Evolutionary conservation across 2,329 filamentous ascomycete genomes (phyloP).

Genomic region (Sphaerostilbella broomeana): DNA sequence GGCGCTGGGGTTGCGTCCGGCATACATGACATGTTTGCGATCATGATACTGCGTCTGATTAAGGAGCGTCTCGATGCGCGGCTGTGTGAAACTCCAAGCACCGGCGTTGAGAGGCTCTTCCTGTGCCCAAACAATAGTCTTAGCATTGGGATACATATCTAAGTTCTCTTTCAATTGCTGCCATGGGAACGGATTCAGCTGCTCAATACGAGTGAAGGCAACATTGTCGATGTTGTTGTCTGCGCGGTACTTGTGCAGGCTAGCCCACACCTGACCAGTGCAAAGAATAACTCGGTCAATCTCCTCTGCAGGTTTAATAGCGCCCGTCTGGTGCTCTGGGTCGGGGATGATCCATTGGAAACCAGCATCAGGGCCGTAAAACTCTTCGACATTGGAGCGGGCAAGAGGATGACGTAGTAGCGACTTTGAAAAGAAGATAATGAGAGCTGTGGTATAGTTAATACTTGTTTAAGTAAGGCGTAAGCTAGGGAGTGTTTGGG

Average conservation of each 20-base stretch:
- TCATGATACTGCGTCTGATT: constrained; percentile 91
- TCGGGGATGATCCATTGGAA: constrained; percentile 97
- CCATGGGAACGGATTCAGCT: constrained; percentile 99
- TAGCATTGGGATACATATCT: constrained; percentile 92
- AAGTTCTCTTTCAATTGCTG: constrained; percentile 93
- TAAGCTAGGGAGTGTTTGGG: background rate
- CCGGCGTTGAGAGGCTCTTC: constrained; percentile 97
- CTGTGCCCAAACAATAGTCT: constrained; percentile 95
- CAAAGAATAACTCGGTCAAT: constrained; percentile 94
- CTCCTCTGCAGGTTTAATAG: constrained; percentile 72
- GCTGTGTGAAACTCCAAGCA: constrained; percentile 95
- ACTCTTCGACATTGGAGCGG: constrained; percentile 84
- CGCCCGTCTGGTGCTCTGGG: constrained; percentile 68
- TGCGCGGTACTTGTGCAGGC: constrained; percentile 84
- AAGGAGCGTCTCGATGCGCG: constrained; percentile 90
- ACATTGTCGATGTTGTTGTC: constrained; percentile 82
- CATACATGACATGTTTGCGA: constrained; percentile 94
- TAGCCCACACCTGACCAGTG: constrained; percentile 87
- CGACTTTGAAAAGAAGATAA: constrained; percentile 98
- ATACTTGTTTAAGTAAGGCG: constrained; percentile 11
- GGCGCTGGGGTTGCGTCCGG: constrained; percentile 86
- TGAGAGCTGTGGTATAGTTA: constrained; percentile 54
- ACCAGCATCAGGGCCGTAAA: constrained; percentile 74
- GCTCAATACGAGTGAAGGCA: constrained; percentile 91
- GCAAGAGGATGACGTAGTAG: constrained; percentile 90